These are phyloP conservation scores for Talaromyces ruber DNA, from an alignment of 495 filamentous ascomycete genomes.

Conservation along the genomic window DNA sequence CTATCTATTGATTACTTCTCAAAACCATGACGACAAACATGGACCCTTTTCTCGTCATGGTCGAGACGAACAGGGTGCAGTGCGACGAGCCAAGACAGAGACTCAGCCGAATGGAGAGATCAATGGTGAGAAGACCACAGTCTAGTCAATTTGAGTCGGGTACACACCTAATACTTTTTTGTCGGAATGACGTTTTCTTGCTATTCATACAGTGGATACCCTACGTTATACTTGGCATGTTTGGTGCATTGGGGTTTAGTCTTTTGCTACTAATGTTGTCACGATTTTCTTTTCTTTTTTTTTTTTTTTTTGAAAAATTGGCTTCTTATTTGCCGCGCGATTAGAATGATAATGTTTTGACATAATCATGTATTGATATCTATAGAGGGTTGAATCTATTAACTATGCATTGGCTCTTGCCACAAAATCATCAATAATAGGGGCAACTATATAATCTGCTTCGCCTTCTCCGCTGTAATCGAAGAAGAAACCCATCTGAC, in stretches of 20 bases:
- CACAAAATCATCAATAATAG: neutral
- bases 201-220: neutral
- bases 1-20: conserved; percentile 20
- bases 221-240: neutral
- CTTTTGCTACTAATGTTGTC: neutral
- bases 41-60: conserved; percentile 9
- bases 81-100: neutral
- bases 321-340: too few relatives aligned
- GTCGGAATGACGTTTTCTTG: neutral
- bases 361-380: neutral
- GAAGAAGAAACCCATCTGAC: conserved; percentile 24
- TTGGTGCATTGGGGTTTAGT: neutral
- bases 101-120: neutral
- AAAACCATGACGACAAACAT: conserved; percentile 18
- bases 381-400: neutral
- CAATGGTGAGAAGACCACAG: neutral
- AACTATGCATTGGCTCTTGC: neutral
- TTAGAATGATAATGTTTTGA: neutral
- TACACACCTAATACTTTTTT: neutral
- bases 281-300: neutral
- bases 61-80: neutral
- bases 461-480: neutral
- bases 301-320: too few relatives aligned
- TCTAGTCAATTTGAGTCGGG: neutral
- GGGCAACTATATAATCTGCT: conserved; percentile 6